Percentiles rank a stretch among this genome's conserved stretches.
Conservation (phyloP, 768 basidiomycete genomes). For the Megacollybia marginata region DNA sequence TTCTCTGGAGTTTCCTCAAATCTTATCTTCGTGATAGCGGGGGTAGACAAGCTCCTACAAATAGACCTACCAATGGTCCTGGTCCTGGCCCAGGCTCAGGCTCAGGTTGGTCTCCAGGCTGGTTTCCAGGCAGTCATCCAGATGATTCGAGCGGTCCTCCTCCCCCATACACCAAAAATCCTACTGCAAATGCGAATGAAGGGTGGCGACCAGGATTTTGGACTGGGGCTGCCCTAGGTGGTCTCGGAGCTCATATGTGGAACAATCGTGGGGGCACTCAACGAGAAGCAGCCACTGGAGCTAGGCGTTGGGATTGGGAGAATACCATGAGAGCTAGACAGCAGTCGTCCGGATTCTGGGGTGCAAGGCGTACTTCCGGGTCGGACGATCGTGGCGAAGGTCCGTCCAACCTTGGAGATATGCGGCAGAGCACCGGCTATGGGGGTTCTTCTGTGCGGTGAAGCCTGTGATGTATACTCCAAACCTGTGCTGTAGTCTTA, state of each 20-base stretch:
- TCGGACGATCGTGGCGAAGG: constrained; percentile 60
- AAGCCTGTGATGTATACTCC: constrained; percentile 7
- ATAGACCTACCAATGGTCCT: neutral
- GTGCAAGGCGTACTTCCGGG: constrained; percentile 17
- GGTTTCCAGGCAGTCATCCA: constrained; percentile 45
- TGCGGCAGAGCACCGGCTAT: constrained; percentile 73
- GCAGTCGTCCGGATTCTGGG: constrained; percentile 12
- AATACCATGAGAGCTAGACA: neutral
- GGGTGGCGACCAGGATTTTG: constrained; percentile 64
- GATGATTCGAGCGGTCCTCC: constrained; percentile 29
- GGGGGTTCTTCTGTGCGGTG: constrained; percentile 73
- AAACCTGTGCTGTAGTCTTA: no score
- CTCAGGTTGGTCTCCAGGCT: constrained; percentile 27
- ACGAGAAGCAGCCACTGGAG: constrained; percentile 11
- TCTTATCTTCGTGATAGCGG: constrained; percentile 38
- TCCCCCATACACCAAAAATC: constrained; percentile 51
- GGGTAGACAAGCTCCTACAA: constrained; percentile 13
- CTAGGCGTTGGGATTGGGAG: constrained; percentile 53
- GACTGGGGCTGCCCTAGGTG: constrained; percentile 75
- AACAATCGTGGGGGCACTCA: constrained; percentile 22
- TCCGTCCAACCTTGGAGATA: constrained; percentile 57
- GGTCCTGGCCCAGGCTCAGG: no score
- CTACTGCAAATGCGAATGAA: constrained; percentile 11
- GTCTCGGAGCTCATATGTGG: constrained; percentile 45
- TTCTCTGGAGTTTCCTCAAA: constrained; percentile 51